These are phyloP conservation scores for Oryza australiensis DNA, from an alignment of 176 grass and related monocot genomes.

Conservation along the genomic window DNA sequence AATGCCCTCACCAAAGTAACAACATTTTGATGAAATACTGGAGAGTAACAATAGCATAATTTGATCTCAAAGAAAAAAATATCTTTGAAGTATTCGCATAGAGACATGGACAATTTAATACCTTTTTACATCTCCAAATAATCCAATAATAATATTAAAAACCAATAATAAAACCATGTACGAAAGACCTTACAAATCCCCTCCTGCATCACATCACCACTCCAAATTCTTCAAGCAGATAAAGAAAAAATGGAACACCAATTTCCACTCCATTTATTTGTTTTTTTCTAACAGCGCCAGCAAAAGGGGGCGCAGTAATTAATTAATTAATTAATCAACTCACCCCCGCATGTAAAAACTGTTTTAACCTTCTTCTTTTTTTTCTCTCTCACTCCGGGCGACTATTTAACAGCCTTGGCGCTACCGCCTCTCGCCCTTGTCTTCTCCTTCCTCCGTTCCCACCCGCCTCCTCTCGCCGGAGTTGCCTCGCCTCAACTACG, in stretches of 20 bases:
- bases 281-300: not conserved
- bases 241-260: not conserved
- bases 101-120: no score
- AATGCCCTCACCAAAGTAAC: no score
- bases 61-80: not conserved
- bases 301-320: not conserved
- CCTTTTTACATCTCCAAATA: not conserved
- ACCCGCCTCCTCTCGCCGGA: no score
- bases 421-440: constrained; percentile 14
- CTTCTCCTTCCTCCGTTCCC: not conserved
- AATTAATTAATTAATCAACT: not conserved
- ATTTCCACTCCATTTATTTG: not conserved
- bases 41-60: no score
- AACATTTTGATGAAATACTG: not conserved
- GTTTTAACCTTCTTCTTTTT: not conserved
- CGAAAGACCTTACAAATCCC: not conserved
- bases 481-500: not conserved
- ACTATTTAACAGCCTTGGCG: constrained; percentile 60
- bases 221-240: not conserved
- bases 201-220: not conserved
- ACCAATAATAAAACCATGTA: not conserved
- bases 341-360: constrained; percentile 6
- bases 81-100: not conserved
- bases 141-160: not conserved
- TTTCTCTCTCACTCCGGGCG: not conserved